Conservation (phyloP, 2,329 filamentous ascomycete genomes). For the Neocucurbitaria cava region DNA sequence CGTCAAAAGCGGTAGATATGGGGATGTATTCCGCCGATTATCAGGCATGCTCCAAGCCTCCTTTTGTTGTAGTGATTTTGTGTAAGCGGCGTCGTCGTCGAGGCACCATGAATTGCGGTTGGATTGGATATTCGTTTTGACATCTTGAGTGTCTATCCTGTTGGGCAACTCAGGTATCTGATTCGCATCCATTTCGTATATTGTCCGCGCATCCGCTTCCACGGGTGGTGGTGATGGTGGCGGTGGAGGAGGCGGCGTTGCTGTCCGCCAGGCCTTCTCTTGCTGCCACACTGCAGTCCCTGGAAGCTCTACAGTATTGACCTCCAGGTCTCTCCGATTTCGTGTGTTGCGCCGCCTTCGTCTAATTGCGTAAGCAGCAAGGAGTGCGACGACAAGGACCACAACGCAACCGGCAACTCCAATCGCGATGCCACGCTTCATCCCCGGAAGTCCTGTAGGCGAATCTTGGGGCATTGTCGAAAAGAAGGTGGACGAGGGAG, state of each 20-base stretch:
- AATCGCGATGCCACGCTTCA: constrained; percentile 40
- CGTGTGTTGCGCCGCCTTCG: constrained; percentile 22
- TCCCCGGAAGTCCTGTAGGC: constrained; percentile 28
- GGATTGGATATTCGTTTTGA: constrained; percentile 13
- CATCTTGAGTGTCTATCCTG: constrained; percentile 20
- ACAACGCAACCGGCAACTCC: constrained; percentile 33
- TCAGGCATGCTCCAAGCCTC: constrained; percentile 7
- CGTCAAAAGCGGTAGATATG: constrained; percentile 6
- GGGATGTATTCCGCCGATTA: background rate
- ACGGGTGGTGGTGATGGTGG: constrained; percentile 13
- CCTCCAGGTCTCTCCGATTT: constrained; percentile 5
- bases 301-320: constrained; percentile 6
- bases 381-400: constrained; percentile 28
- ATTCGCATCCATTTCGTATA: constrained; percentile 32
- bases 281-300: constrained; percentile 17
- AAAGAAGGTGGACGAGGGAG: background rate
- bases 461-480: constrained; percentile 5
- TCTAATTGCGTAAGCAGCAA: constrained; percentile 29
- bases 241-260: background rate
- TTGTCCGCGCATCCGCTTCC: constrained; percentile 27
- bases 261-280: constrained; percentile 19
- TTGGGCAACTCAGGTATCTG: constrained; percentile 29
- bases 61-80: constrained; percentile 15
- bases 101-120: constrained; percentile 1
- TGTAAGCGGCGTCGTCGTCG: constrained; percentile 17